These are phyloP conservation scores for Vigna unguiculata DNA, from an alignment of 306 rosid species.

Conservation along the genomic window DNA sequence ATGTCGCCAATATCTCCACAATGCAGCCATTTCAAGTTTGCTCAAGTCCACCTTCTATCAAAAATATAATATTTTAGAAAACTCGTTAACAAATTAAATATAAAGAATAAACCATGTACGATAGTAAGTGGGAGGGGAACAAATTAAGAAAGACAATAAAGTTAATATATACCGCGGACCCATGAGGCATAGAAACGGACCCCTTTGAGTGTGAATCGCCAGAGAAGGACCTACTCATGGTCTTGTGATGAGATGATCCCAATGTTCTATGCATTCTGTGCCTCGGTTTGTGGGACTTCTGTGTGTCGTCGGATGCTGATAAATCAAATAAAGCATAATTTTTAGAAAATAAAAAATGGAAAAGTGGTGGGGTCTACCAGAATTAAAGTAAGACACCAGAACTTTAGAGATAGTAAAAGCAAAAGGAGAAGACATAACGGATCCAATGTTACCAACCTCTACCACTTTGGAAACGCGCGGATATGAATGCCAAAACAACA, in stretches of 20 bases:
- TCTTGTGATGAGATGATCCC: conserved; percentile 90
- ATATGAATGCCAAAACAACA: conserved; percentile 53
- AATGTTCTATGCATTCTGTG: conserved; percentile 82
- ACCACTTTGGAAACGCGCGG: conserved; percentile 55
- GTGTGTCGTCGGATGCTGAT: conserved; percentile 93
- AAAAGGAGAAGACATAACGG: conserved; percentile 69
- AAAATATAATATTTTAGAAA: conserved; percentile 19
- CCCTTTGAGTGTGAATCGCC: conserved; percentile 92
- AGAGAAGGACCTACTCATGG: conserved; percentile 89
- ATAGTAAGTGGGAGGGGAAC: conserved; percentile 29
- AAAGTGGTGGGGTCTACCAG: conserved; percentile 56
- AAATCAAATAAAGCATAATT: conserved; percentile 47
- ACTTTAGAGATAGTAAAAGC: conserved; percentile 57
- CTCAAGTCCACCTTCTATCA: conserved; percentile 87
- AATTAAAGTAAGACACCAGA: conserved; percentile 60
- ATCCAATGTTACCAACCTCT: conserved; percentile 84
- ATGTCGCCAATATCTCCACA: conserved; percentile 98
- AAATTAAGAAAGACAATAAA: conserved; percentile 39
- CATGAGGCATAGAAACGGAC: conserved; percentile 76
- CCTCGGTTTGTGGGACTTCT: conserved; percentile 92
- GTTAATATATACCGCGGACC: conserved; percentile 72
- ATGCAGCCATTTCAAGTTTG: conserved; percentile 93
- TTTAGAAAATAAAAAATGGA: background rate
- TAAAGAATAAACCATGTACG: conserved; percentile 32
- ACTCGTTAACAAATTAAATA: conserved; percentile 26